Conservation (phyloP, 257 asterid genomes). For the Przewalskia tangutica region DNA sequence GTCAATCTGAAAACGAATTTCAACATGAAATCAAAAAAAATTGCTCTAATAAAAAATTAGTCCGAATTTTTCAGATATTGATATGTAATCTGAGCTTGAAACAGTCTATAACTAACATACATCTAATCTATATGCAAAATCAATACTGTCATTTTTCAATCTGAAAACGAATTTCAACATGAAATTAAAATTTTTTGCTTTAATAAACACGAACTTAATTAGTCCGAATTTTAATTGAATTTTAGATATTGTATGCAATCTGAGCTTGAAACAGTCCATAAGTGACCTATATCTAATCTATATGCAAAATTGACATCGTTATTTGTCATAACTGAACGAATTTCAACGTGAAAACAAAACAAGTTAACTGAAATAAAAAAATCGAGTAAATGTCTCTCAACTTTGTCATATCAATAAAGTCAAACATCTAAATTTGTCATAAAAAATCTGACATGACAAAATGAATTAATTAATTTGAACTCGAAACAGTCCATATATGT, state of each 20-base stretch:
- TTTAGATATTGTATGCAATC: not conserved
- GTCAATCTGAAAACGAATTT: constrained; percentile 4
- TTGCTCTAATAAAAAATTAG: not conserved
- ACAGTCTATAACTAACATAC: not conserved
- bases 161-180: constrained; percentile 2
- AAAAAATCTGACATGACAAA: no score
- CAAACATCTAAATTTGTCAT: no score
- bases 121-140: not conserved
- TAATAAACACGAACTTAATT: not conserved
- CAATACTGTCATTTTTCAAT: not conserved
- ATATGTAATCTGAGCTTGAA: not conserved
- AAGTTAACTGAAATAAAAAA: no score
- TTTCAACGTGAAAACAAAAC: not conserved
- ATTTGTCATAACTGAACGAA: not conserved
- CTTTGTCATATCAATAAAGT: no score
- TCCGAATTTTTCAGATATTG: not conserved
- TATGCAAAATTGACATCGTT: not conserved
- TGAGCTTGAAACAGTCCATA: not conserved
- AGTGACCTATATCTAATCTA: no score
- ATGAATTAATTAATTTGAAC: not conserved
- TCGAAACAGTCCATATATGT: not conserved
- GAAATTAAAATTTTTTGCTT: not conserved
- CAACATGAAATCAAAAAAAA: not conserved
- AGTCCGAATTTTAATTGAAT: not conserved
- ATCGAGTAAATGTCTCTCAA: no score